Conservation (phyloP, 176 grass and related monocot genomes). For the Avena sativa region DNA sequence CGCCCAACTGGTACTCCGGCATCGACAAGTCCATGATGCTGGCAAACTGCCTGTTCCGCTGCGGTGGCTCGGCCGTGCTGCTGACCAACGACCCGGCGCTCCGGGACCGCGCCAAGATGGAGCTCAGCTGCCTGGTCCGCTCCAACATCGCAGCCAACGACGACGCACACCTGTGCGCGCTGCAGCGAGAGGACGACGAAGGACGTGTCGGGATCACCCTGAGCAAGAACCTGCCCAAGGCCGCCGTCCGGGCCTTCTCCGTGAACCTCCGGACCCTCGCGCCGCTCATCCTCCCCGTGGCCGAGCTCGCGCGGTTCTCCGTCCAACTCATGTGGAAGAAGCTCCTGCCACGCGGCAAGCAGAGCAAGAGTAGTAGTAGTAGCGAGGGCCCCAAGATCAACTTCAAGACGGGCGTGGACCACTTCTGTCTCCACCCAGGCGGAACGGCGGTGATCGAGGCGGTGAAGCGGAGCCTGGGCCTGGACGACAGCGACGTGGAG, state of each 20-base stretch:
- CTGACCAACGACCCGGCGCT: not conserved
- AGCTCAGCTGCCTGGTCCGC: not conserved
- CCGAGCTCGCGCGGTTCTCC: not conserved
- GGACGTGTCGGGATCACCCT: conserved; percentile 2
- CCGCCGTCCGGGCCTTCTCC: not conserved
- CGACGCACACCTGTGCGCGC: conserved; percentile 8
- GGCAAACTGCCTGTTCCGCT: conserved; percentile 23
- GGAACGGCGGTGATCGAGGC: conserved; percentile 58
- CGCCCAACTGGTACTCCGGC: conserved; percentile 62
- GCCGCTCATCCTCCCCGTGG: not conserved
- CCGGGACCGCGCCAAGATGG: not conserved
- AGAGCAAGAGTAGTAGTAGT: not conserved
- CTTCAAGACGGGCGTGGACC: conserved; percentile 57
- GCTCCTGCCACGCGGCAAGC: not conserved
- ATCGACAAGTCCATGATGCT: conserved; percentile 69
- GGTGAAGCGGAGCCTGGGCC: conserved; percentile 40
- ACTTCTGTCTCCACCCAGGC: conserved; percentile 65
- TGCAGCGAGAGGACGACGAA: not conserved
- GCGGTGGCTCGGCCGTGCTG: not conserved
- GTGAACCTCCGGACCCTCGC: not conserved
- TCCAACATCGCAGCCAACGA: conserved; percentile 13
- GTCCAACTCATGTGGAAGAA: not conserved
- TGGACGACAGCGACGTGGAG: conserved; percentile 61
- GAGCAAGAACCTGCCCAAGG: not conserved
- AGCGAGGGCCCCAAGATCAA: conserved; percentile 26